Percentiles rank a stretch among this genome's conserved stretches.
Evolutionary conservation across 352 stramenopile genomes (phyloP).

Genomic region (Thalassiosira livingstoniorum): DNA sequence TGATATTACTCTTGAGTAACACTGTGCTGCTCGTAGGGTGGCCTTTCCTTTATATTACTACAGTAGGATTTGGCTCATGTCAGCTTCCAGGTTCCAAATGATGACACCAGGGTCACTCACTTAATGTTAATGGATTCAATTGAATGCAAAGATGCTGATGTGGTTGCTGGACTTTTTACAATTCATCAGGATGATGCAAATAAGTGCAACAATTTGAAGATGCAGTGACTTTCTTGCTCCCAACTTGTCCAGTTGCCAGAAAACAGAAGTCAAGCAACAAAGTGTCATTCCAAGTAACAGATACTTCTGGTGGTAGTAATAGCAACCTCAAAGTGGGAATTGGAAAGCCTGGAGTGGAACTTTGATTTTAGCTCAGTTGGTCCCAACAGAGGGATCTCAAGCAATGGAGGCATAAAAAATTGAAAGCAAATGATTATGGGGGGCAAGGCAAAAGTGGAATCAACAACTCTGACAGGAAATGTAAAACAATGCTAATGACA

Average conservation of each 20-base stretch:
- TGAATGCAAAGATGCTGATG: constrained; percentile 20
- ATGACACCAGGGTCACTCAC: neutral
- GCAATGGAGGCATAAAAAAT: neutral
- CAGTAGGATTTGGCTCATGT: neutral
- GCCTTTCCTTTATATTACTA: neutral
- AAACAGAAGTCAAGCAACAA: neutral
- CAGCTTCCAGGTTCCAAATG: neutral
- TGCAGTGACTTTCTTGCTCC: constrained; percentile 19
- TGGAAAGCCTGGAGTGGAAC: constrained; percentile 25
- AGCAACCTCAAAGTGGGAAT: neutral
- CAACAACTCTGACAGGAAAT: too few relatives aligned
- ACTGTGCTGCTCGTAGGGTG: too few relatives aligned
- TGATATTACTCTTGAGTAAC: neutral
- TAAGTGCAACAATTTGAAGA: constrained; percentile 25
- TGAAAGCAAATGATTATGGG: too few relatives aligned
- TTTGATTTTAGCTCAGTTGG: constrained; percentile 24
- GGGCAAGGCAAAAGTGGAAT: too few relatives aligned
- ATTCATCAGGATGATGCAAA: constrained; percentile 28
- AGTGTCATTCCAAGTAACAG: neutral
- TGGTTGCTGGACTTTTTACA: constrained; percentile 25
- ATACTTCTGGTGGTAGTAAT: neutral
- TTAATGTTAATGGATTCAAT: constrained; percentile 21
- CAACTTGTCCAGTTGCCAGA: constrained; percentile 28
- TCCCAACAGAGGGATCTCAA: too few relatives aligned
- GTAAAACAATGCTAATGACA: too few relatives aligned